Evolutionary conservation across 2,329 filamentous ascomycete species (phyloP), one percentile per base, ranked within the genome.

Genomic region (Tricladium varicosporioides): DNA sequence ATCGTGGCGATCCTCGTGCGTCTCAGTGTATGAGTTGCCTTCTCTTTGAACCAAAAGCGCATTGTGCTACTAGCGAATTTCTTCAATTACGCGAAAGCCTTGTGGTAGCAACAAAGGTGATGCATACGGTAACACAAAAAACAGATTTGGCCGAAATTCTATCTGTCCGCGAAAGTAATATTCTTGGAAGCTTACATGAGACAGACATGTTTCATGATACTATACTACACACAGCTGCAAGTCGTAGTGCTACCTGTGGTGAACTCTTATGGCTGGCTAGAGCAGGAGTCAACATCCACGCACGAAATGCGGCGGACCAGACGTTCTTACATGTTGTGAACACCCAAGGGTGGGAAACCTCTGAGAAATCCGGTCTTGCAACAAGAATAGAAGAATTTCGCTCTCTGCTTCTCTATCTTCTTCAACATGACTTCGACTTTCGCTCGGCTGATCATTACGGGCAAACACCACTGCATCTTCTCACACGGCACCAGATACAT

Each of bases 241-340:
- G 27, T 13, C 32, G 31, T 42, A 50, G 55, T 8, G 54, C 54
- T 43, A 49, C 49, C n/a, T 44, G 43, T 46, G 9, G 1, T 16
- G 44, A 49, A 44, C 15, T 57, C 7, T 19, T 40, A 5, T 53
- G 43, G 54, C 40, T 58, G 10, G 54, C 54, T 32, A 9, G 16
- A 10, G 46, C 22, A 10, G 56, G 56, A 13, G 51, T 54, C 18
- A 43, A 48, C n/a, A 31, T 58, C 13, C 36, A 54, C 14, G 42
- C 51, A 13, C 33, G 19, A 13, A 58, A 58, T 51, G 56, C 51
- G 3, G 56, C 51, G 4, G 56, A 51, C 5, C 56, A 54, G 31
- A 58, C 51, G 13, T 58, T 58, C n/a, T 51, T 58, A 51, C 56
- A 58, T 22, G 48, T 47, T 10, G 15, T 58, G 9, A 47, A 58